phyloP scores from a whole-genome alignment of 2,329 filamentous ascomycete species.

The Akanthomyces dipterigenus region DNA sequence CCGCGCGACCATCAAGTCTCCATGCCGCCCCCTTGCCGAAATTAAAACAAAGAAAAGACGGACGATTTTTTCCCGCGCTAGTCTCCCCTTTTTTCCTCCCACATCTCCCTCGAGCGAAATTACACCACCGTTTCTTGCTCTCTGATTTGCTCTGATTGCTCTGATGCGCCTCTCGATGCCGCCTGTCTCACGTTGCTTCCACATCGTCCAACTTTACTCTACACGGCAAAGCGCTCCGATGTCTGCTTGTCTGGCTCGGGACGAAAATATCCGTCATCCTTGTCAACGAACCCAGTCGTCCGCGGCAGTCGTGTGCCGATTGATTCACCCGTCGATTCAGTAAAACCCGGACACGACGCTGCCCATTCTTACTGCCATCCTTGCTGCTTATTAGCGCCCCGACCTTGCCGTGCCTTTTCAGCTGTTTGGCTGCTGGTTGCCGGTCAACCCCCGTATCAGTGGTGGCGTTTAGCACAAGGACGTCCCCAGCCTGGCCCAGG shows the following conservation, averaged over 20 bases:
- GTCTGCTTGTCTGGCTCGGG: neutral
- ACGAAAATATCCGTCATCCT: neutral
- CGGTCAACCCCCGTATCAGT: neutral
- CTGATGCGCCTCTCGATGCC: neutral
- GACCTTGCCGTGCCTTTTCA: neutral
- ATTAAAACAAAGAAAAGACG: neutral
- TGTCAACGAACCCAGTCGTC: neutral
- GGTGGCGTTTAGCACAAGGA: neutral
- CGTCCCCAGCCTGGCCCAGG: too few relatives aligned
- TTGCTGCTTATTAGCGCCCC: neutral
- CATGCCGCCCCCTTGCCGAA: neutral
- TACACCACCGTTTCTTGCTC: neutral
- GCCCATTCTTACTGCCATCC: neutral
- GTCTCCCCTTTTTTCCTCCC: neutral
- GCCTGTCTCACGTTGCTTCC: neutral
- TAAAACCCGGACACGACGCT: neutral
- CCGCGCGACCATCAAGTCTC: too few relatives aligned
- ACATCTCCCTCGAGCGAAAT: slow-evolving; percentile 4
- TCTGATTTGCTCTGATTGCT: neutral
- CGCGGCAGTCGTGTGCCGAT: neutral
- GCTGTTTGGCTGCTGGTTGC: neutral
- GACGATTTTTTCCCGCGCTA: neutral
- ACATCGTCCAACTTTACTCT: neutral
- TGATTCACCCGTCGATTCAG: neutral
- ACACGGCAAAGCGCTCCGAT: neutral